Evolutionary conservation across 78 protist species (phyloP).

Genomic region (Dictyostelium citrinum): DNA sequence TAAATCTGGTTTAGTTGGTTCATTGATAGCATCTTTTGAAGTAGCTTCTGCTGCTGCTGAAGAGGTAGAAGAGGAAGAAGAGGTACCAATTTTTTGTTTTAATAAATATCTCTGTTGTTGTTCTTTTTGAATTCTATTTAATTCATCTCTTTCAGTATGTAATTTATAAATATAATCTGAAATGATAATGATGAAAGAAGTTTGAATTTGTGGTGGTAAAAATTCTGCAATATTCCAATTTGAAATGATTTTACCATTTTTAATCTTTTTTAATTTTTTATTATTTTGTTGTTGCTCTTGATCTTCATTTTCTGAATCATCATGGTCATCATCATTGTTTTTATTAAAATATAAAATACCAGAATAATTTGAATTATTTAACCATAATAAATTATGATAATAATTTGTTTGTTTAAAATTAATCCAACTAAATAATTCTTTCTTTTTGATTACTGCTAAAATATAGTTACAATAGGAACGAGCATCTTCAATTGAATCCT

Average conservation of each 20-base stretch:
- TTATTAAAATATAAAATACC: slow-evolving; percentile 30
- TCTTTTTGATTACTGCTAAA: slow-evolving; percentile 56
- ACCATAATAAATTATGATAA: slow-evolving; percentile 85
- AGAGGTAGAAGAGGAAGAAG: neutral
- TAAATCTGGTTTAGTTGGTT: neutral
- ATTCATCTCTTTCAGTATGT: slow-evolving; percentile 3
- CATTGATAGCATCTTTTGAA: neutral
- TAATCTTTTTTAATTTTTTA: neutral
- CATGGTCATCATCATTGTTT: neutral
- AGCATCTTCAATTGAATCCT: slow-evolving; percentile 80
- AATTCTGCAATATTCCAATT: slow-evolving; percentile 69
- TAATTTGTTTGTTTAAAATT: slow-evolving; percentile 13
- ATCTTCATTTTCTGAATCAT: neutral
- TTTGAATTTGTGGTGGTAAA: slow-evolving; percentile 44
- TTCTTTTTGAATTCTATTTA: neutral
- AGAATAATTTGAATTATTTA: slow-evolving; percentile 84
- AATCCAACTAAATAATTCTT: slow-evolving; percentile 73
- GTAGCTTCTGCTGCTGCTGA: neutral
- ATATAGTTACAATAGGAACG: slow-evolving; percentile 69
- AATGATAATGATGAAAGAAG: slow-evolving; percentile 30
- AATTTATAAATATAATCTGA: slow-evolving; percentile 47
- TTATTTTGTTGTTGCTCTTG: neutral
- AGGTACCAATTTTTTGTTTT: neutral
- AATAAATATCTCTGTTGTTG: neutral
- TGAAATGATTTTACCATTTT: neutral